These are phyloP conservation scores for Helichrysum umbraculigerum DNA, from an alignment of 129 eudicot species.

Conservation along the genomic window DNA sequence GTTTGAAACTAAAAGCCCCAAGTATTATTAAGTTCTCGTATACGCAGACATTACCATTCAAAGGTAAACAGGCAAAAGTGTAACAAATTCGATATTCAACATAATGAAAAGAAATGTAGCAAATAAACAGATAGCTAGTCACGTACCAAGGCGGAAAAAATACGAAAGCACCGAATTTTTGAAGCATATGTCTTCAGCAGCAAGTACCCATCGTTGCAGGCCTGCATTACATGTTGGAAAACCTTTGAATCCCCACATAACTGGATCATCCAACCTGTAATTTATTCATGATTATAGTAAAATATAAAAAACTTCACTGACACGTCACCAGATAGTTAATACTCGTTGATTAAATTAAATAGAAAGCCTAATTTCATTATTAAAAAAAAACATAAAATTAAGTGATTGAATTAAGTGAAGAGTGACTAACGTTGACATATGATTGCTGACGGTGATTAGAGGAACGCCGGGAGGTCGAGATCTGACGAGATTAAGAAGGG, in stretches of 20 bases:
- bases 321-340: too few relatives aligned
- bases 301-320: background rate
- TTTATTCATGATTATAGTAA: background rate
- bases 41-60: background rate
- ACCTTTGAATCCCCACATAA: slow-evolving; percentile 94
- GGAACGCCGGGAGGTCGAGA: slow-evolving; percentile 86
- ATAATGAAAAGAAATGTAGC: slow-evolving; percentile 16
- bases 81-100: background rate
- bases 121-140: slow-evolving; percentile 17
- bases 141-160: slow-evolving; percentile 83
- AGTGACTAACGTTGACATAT: slow-evolving; percentile 92
- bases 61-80: background rate
- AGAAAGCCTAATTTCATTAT: background rate
- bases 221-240: slow-evolving; percentile 72
- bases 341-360: too few relatives aligned
- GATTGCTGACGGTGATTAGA: slow-evolving; percentile 94
- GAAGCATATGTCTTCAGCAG: slow-evolving; percentile 97
- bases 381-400: background rate
- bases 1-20: too few relatives aligned
- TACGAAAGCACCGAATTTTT: slow-evolving; percentile 70
- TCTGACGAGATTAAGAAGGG: slow-evolving; percentile 72
- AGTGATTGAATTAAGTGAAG: slow-evolving; percentile 4
- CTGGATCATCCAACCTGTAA: slow-evolving; percentile 93
- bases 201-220: slow-evolving; percentile 83
- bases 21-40: background rate